These are phyloP conservation scores for Chloris gayana DNA, from an alignment of 176 grass and related monocot species.

Conservation along the genomic window DNA sequence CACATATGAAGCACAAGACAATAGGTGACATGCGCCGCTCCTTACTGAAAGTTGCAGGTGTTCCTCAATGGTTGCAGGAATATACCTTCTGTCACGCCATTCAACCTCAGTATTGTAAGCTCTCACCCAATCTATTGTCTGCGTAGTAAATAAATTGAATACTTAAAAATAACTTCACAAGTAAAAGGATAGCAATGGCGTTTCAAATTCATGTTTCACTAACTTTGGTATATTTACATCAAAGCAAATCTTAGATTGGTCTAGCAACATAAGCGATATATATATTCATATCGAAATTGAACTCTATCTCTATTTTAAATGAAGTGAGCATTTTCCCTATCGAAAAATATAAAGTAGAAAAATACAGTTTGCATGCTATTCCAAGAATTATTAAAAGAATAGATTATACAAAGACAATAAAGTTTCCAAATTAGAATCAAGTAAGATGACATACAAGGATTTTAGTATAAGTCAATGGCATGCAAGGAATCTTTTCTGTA, in stretches of 20 bases:
- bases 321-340: not conserved
- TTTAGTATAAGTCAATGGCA: too few species aligned
- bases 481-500: too few species aligned
- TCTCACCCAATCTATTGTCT: conserved; percentile 14
- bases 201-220: not conserved
- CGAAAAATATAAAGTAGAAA: not conserved
- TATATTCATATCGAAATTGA: not conserved
- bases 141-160: not conserved
- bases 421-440: too few species aligned
- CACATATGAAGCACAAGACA: not conserved
- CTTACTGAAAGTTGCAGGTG: conserved; percentile 4
- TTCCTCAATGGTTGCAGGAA: not conserved
- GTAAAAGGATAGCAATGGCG: not conserved
- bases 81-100: not conserved
- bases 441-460: too few species aligned
- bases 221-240: not conserved
- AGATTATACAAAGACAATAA: too few species aligned
- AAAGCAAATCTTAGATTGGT: not conserved
- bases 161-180: not conserved
- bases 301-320: not conserved
- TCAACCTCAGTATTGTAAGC: conserved; percentile 5
- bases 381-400: not conserved
- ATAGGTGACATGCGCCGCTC: not conserved
- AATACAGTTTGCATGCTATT: not conserved
- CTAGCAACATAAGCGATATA: too few species aligned